Conservation (phyloP, 1,284 basidiomycete genomes). For the Marasmius fiardii region DNA sequence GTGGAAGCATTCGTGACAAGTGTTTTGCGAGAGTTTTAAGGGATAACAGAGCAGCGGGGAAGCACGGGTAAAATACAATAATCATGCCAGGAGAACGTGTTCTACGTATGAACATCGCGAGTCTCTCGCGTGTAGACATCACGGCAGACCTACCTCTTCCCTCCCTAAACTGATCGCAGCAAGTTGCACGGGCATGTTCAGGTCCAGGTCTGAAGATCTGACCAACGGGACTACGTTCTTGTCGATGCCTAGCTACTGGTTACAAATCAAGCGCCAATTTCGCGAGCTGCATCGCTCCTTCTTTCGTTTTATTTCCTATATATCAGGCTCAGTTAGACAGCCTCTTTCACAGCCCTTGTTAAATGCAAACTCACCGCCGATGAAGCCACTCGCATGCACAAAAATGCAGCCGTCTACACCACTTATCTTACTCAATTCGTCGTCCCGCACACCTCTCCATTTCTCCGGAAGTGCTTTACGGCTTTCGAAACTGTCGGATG, state of each 20-base stretch:
- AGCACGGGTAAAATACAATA: background rate
- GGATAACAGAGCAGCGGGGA: no score
- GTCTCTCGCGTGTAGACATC: background rate
- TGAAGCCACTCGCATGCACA: constrained; percentile 94
- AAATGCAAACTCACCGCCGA: constrained; percentile 67
- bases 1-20: background rate
- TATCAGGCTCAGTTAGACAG: constrained; percentile 2
- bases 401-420: constrained; percentile 89
- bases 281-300: constrained; percentile 85
- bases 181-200: background rate
- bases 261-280: constrained; percentile 59
- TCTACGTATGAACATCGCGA: background rate
- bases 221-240: no score
- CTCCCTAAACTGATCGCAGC: no score
- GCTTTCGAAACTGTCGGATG: constrained; percentile 84
- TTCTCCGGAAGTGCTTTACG: constrained; percentile 90
- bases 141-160: no score
- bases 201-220: no score
- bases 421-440: constrained; percentile 67
- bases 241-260: no score
- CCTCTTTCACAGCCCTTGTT: background rate
- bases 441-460: constrained; percentile 93
- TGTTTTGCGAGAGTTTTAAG: background rate
- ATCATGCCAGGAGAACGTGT: background rate
- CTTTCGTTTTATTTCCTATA: constrained; percentile 86